Evolutionary conservation across 129 eudicot species (phyloP).

Genomic region (Calendula officinalis): DNA sequence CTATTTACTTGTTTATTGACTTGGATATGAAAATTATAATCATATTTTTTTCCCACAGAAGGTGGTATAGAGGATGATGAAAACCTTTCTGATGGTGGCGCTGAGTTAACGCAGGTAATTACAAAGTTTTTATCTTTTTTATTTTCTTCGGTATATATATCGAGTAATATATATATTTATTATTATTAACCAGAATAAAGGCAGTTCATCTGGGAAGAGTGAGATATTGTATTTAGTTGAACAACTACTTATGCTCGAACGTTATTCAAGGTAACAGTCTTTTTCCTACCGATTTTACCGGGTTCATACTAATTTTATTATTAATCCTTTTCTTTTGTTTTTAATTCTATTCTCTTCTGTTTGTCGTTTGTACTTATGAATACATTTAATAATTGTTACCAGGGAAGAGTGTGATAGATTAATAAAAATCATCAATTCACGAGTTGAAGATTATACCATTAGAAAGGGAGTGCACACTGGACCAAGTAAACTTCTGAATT

Average conservation of each 20-base stretch:
- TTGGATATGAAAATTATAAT: background rate
- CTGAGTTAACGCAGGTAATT: conserved; percentile 27
- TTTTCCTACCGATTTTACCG: conserved; percentile 3
- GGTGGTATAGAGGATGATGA: conserved; percentile 33
- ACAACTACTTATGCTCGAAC: conserved; percentile 32
- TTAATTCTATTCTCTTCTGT: background rate
- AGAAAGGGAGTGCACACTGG: conserved; percentile 31
- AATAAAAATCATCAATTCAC: conserved; percentile 54
- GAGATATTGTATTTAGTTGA: conserved; percentile 38
- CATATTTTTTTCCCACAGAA: conserved; percentile 19
- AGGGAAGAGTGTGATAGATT: conserved; percentile 83
- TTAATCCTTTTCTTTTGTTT: background rate
- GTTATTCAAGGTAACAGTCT: conserved; percentile 30
- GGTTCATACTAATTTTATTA: conserved; percentile 1
- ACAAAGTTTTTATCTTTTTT: background rate
- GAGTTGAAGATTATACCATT: conserved; percentile 43
- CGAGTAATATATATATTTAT: conserved; percentile 6
- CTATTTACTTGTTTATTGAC: conserved; percentile 3
- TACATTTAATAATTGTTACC: conserved; percentile 22
- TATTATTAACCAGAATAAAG: conserved; percentile 11
- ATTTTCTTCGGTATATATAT: background rate
- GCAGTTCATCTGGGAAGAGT: conserved; percentile 35
- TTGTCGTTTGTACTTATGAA: conserved; percentile 13
- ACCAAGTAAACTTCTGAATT: conserved; percentile 24
- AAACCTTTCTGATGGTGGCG: conserved; percentile 20